Base-by-base conservation (phyloP, 345 rosid species). In the Moricandia moricandioides region DNA sequence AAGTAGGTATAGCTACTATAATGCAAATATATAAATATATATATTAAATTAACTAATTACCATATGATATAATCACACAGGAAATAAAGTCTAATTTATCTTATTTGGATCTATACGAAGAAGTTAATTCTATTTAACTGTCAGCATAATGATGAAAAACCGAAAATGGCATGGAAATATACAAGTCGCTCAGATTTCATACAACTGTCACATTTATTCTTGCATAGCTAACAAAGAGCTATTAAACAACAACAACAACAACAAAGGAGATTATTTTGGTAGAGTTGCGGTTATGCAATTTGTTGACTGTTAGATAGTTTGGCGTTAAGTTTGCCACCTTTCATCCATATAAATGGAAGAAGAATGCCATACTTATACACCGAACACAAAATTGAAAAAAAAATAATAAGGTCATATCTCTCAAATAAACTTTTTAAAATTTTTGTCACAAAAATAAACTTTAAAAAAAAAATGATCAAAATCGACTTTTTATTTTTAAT, bases 301-400 rank as follows among this genome's bases (percentile, higher is more conserved):
- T 62, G 21, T 35, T 62, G 34, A 18, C 40, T n/a, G 34, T 69
- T 61, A 33, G 75, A 34, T 55, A 63, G 40, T 63, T 62, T 51
- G 69, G 74, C 34, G 55, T 51, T 69, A 47, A 62, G 70, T 62
- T 76, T 76, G 70, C 64, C 47, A 54, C 56, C 33, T 70, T 43
- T 45, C 45, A 58, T 57, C 72, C 61, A 63, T 33, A 47, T 34
- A 33, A 71, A 59, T 8, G 65, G 51, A 57, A 30, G 47, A 76
- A 52, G 17, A 65, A 70, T 69, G 71, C 54, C 69, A 77, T 30
- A 16, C 12, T 35, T 75, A n/a, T 29, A 12, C 24, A 27, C 60
- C 30, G 9, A 24, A 55, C 24, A 55, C 6, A 45, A 74, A 59
- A 54, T 91, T 6, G 24, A 7, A 14, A 49, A 49, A 49, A 16